phyloP scores from a whole-genome alignment of 345 rosid genomes.

The Turnera subulata region DNA sequence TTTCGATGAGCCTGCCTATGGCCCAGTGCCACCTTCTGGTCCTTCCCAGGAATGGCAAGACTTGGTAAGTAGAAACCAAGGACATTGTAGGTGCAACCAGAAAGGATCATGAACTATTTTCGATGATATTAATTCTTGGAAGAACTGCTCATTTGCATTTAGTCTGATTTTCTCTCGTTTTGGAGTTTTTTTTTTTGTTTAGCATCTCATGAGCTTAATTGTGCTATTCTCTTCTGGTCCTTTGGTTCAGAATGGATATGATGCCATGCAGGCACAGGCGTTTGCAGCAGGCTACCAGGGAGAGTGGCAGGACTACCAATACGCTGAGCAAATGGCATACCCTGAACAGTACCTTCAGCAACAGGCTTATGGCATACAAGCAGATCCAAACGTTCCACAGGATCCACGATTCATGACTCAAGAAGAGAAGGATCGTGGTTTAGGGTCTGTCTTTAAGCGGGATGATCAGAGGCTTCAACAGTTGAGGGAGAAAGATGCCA shows the following conservation, averaged over 20 bases:
- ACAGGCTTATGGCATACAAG: constrained; percentile 54
- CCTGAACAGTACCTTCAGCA: constrained; percentile 78
- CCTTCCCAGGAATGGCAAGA: constrained; percentile 79
- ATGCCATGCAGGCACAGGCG: constrained; percentile 67
- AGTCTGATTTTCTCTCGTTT: neutral
- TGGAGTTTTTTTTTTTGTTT: neutral
- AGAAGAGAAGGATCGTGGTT: constrained; percentile 96
- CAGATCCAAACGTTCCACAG: constrained; percentile 32
- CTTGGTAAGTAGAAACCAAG: constrained; percentile 40
- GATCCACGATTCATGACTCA: constrained; percentile 95
- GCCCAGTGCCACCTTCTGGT: constrained; percentile 69
- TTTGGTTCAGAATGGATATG: constrained; percentile 65
- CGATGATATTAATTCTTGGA: neutral
- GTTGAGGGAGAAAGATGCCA: constrained; percentile 77
- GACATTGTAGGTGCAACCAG: neutral
- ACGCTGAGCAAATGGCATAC: constrained; percentile 77
- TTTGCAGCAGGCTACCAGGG: constrained; percentile 68
- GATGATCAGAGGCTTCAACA: constrained; percentile 97
- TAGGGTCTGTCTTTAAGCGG: constrained; percentile 97
- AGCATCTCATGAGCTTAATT: constrained; percentile 1
- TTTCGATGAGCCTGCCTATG: constrained; percentile 71
- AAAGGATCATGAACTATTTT: neutral
- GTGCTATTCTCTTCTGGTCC: neutral
- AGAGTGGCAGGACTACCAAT: constrained; percentile 92
- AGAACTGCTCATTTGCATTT: neutral